Percentiles rank a stretch among this genome's conserved stretches.
phyloP scores from a whole-genome alignment of 2,329 filamentous ascomycete genomes.

The Penicillium freii region DNA sequence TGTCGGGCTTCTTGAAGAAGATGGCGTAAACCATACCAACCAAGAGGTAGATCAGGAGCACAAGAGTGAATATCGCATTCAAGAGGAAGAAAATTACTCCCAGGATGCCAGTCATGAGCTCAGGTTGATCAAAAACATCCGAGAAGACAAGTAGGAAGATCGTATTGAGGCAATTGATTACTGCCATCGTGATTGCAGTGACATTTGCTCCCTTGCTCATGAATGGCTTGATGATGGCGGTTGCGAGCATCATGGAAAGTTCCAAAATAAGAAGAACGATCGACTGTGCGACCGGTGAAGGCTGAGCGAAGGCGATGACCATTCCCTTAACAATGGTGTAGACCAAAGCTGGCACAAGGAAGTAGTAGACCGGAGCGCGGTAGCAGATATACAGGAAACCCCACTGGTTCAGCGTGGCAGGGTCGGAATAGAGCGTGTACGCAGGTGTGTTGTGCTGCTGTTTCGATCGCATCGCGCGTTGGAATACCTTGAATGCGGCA shows the following conservation, averaged over 20 bases:
- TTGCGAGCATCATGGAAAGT: constrained; percentile 71
- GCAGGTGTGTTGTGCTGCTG: constrained; percentile 91
- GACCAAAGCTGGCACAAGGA: constrained; percentile 72
- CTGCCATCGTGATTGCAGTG: constrained; percentile 89
- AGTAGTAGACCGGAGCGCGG: constrained; percentile 92
- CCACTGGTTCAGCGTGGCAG: constrained; percentile 91
- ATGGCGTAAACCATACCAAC: constrained; percentile 74
- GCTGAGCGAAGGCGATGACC: constrained; percentile 79
- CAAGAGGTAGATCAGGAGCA: constrained; percentile 78
- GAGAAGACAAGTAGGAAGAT: constrained; percentile 89
- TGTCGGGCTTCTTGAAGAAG: constrained; percentile 89
- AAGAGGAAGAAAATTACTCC: constrained; percentile 84
- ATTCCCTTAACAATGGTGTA: constrained; percentile 82
- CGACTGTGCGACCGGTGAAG: constrained; percentile 68
- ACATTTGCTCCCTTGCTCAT: constrained; percentile 98
- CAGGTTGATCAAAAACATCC: constrained; percentile 77
- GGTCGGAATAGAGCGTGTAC: constrained; percentile 94
- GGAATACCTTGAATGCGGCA: constrained; percentile 85
- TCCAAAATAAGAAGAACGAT: constrained; percentile 84
- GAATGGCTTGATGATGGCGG: constrained; percentile 81
- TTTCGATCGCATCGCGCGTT: constrained; percentile 82
- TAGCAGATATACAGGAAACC: constrained; percentile 97
- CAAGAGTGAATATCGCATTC: constrained; percentile 79
- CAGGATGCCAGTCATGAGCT: constrained; percentile 79
- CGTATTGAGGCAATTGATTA: constrained; percentile 84